A percentile compares a stretch with the other conserved stretches of the same genome.
Evolutionary conservation across 2,329 filamentous ascomycete species (phyloP).

Genomic region (Zymoseptoria pseudotritici): DNA sequence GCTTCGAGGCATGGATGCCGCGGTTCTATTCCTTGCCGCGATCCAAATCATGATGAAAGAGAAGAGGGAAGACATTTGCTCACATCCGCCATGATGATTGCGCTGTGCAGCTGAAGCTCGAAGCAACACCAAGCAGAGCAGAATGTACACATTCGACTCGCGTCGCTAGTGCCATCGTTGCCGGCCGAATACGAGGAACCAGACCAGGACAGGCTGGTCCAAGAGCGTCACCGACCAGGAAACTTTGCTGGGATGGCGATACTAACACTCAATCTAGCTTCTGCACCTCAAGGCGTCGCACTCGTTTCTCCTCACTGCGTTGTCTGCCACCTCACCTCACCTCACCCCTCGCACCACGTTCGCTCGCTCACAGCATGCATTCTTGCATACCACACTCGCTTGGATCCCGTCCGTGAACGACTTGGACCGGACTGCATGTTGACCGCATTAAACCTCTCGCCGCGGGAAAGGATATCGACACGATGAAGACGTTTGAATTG

Average conservation of each 20-base stretch:
- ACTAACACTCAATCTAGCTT: neutral
- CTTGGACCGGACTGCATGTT: neutral
- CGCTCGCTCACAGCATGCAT: neutral
- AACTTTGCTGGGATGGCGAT: neutral
- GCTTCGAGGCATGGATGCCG: no score
- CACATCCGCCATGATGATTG: no score
- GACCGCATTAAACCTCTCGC: neutral
- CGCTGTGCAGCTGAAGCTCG: no score
- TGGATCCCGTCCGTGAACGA: neutral
- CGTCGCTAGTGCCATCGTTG: no score
- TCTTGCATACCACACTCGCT: neutral
- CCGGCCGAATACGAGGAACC: neutral
- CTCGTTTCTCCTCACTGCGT: neutral
- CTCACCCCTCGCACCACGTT: neutral
- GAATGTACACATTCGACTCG: no score
- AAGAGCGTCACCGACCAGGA: neutral
- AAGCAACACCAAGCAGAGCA: no score
- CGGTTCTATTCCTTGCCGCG: no score
- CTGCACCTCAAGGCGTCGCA: neutral
- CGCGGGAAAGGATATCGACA: neutral
- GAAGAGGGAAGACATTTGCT: no score
- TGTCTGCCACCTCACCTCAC: neutral
- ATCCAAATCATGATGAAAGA: no score
- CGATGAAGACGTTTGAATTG: conserved; percentile 9
- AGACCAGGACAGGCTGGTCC: neutral